phyloP scores from a whole-genome alignment of 78 protist species.

The Speleostelium caveatum region DNA sequence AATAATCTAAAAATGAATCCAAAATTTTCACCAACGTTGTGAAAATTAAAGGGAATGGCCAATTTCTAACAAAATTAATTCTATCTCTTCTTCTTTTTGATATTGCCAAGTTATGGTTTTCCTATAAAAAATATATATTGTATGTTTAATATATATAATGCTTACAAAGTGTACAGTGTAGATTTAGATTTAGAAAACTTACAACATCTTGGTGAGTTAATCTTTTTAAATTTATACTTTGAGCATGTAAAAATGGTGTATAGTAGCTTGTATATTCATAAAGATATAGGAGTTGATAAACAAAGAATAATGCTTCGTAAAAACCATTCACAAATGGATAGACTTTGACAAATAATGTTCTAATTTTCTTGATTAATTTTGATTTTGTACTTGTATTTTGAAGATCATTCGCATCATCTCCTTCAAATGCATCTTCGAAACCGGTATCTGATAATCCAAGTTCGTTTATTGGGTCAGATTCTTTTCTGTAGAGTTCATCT shows the following conservation, averaged over 20 bases:
- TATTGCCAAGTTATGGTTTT: constrained; percentile 19
- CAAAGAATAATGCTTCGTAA: constrained; percentile 67
- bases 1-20: constrained; percentile 55
- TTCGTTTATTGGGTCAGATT: constrained; percentile 57
- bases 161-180: neutral
- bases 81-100: constrained; percentile 48
- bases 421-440: neutral
- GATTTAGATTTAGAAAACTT: neutral
- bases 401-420: neutral
- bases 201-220: constrained; percentile 75
- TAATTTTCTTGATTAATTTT: neutral
- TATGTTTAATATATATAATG: neutral
- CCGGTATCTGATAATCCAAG: constrained; percentile 23
- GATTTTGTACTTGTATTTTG: neutral
- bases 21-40: constrained; percentile 25
- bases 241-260: constrained; percentile 76
- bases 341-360: constrained; percentile 31
- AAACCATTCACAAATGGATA: constrained; percentile 71
- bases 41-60: constrained; percentile 35
- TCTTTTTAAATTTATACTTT: constrained; percentile 64
- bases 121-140: constrained; percentile 1
- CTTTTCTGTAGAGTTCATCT: constrained; percentile 68
- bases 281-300: constrained; percentile 69
- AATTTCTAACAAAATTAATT: constrained; percentile 50
- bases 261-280: constrained; percentile 70